Evolutionary conservation across 257 asterid species (phyloP).

Genomic region (Hygrophila difformis): DNA sequence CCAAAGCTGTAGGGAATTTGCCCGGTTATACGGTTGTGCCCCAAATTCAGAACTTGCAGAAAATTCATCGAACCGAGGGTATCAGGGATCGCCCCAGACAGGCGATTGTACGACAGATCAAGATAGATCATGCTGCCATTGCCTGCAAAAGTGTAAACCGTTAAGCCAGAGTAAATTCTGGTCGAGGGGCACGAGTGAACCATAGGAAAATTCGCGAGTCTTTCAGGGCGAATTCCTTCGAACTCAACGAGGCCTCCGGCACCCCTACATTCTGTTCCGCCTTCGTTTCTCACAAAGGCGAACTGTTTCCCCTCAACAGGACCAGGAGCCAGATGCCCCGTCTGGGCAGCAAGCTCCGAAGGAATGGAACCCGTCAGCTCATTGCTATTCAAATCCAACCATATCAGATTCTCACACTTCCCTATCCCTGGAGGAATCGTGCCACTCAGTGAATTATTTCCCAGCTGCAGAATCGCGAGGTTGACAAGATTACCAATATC

Average conservation of each 20-base stretch:
- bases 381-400: conserved; percentile 93
- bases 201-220: conserved; percentile 60
- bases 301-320: conserved; percentile 71
- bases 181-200: conserved; percentile 78
- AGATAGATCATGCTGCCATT: conserved; percentile 87
- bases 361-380: conserved; percentile 59
- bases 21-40: conserved; percentile 66
- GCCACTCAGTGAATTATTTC: conserved; percentile 69
- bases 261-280: conserved; percentile 81
- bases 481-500: conserved; percentile 58
- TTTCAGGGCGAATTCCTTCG: conserved; percentile 58
- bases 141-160: conserved; percentile 57
- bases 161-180: conserved; percentile 63
- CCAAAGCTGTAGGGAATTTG: conserved; percentile 68
- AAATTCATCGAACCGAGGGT: conserved; percentile 61
- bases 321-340: conserved; percentile 66
- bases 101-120: conserved; percentile 72
- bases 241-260: conserved; percentile 91
- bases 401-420: conserved; percentile 55
- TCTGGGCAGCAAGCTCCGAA: conserved; percentile 45
- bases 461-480: conserved; percentile 85
- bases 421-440: conserved; percentile 55
- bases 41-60: conserved; percentile 73
- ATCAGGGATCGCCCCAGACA: conserved; percentile 63
- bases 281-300: conserved; percentile 87